Percentiles rank a stretch among this genome's conserved stretches.
Evolutionary conservation across 305 asterid genomes (phyloP).

Genomic region (Plantago coronopus): DNA sequence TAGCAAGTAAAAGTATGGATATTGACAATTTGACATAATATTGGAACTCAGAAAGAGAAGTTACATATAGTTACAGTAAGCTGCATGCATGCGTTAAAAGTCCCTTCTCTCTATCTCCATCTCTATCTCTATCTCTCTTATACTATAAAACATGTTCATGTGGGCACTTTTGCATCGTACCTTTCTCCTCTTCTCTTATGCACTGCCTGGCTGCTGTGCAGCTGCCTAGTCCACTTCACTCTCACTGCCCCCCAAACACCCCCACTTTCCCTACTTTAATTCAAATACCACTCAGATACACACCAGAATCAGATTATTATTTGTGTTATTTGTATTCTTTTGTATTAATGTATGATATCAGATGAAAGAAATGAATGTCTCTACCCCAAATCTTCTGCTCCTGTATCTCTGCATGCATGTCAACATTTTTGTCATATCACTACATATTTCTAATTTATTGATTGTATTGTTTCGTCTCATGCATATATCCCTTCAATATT

Average conservation of each 20-base stretch:
- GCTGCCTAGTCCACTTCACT: slow-evolving; percentile 11
- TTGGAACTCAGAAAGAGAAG: background rate
- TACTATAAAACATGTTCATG: background rate
- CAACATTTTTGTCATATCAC: no score
- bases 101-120: background rate
- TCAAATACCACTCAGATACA: background rate
- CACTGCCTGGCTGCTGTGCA: no score
- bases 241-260: no score
- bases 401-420: no score
- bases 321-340: no score
- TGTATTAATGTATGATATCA: no score
- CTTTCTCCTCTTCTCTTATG: slow-evolving; percentile 7
- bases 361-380: no score
- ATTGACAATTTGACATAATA: background rate
- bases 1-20: background rate
- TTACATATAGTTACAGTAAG: background rate
- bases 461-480: no score
- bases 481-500: no score
- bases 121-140: no score
- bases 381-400: no score
- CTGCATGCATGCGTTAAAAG: slow-evolving; percentile 15
- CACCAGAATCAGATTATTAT: background rate
- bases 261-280: background rate
- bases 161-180: slow-evolving; percentile 6
- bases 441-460: no score